Base-by-base conservation (phyloP, 495 filamentous ascomycete species). In the Penicillium lividum region DNA sequence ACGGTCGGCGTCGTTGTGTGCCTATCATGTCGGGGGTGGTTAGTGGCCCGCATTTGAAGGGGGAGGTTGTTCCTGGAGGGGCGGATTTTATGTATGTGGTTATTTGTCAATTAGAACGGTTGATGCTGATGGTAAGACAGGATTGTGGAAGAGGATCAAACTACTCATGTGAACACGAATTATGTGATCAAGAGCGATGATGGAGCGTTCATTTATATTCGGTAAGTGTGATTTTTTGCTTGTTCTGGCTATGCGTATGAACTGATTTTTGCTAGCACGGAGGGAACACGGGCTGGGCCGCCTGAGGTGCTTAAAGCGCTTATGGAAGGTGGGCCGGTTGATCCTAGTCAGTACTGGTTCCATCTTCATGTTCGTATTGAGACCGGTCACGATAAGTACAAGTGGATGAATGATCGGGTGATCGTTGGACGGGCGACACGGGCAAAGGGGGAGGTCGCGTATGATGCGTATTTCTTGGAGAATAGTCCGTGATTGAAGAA, bases 321-420 rank as follows among this genome's bases (percentile, higher is more conserved):
- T 30, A 71, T 73, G 68, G 64, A 73, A 15, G 64, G 68, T 9
- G 60, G 66, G 1, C 60, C 58, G 1, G 70, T 73, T 0, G 66
- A 73, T 31, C 64, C 64, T 4, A 63, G 52, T 15, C 53, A 60
- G 44, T 73, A 73, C 31, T 73, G 70, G 68, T 69, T 71, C 27
- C 68, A 73, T 53, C 56, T 73, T 2, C 68, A 71, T 25, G 54
- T 71, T 6, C 69, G 67, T 50, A 56, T 71, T 15, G 70, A 71
- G 48, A 71, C 67, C 0, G 70, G 70, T 1, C 59, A 71, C 51
- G 68, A 71, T n/a, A 64, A 65, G 55, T 73, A 71, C 46, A 54
- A 56, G 11, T 71, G 70, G 70, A 67, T 73, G 68, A 73, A 71
- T 29, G 61, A 73, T 46, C 58, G 68, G 22, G 66, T 73, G 6